Evolutionary conservation across 352 stramenopile species (phyloP), one percentile per base, ranked within the genome.

Genomic region (Globisporangium sylvaticum): DNA sequence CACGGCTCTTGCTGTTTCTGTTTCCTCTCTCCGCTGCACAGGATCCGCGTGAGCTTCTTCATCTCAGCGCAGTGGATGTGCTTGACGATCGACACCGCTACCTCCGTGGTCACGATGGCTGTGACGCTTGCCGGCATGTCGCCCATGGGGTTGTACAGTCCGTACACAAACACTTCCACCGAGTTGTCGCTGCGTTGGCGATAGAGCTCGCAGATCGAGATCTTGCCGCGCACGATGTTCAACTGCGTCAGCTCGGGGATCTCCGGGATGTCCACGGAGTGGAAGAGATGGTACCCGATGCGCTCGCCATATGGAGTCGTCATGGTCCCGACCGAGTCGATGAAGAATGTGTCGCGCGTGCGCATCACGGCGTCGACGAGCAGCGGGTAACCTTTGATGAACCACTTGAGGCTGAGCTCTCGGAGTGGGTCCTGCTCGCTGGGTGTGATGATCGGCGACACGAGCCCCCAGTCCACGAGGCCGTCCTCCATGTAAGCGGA

Each of bases 191-290:
- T 57, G 9, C 10, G 52, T 10, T 57, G 52, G 52, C 60, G 60
- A 31, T 50, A 58, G 20, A 65, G 22, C 15, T 32, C 27, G 44
- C 61, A 59, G 15, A 58, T 34, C 5, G 61, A 66, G 22, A 66
- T 10, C 22, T 20, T 34, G 4, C 44, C 31, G 18, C 61, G 46
- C 48, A 66, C 61, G 52, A 44, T 37, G 32, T 52, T 18, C 20
- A 32, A 60, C 34, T 68, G 37, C 44, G 46, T 54, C 20, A 54
- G n/a, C n/a, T 54, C 46, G 8, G 20, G 46, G n/a, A 54, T 54
- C n/a, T 54, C 46, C 2, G 46, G 46, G n/a, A 54, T 54, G n/a
- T 54, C 46, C 46, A 54, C 46, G 6, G n/a, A 54, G 8, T 54
- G 46, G n/a, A 18, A 54, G 0, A 54, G 12, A 6, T 54, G 46